These are phyloP conservation scores for Cladosporium colombiae DNA, from an alignment of 2,329 filamentous ascomycete genomes.

Conservation along the genomic window DNA sequence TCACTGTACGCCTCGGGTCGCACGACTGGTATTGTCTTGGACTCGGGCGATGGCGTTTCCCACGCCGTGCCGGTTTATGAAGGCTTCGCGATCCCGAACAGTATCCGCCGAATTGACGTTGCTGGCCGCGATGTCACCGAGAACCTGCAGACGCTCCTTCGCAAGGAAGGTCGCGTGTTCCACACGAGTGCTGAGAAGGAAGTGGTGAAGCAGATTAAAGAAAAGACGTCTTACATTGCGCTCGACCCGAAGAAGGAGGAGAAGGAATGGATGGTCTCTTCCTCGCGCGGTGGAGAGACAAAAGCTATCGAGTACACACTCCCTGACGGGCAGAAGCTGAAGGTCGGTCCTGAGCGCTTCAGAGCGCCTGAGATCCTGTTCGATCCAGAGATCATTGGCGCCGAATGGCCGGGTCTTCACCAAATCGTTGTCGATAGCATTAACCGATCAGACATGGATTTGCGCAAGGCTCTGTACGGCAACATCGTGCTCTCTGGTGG, in stretches of 20 bases:
- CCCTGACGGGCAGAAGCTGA: slow-evolving; percentile 90
- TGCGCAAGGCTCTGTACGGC: slow-evolving; percentile 88
- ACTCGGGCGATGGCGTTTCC: slow-evolving; percentile 93
- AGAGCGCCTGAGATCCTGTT: slow-evolving; percentile 96
- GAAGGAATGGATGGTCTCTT: slow-evolving; percentile 80
- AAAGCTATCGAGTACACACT: slow-evolving; percentile 85
- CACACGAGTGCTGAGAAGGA: slow-evolving; percentile 99
- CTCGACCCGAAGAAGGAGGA: slow-evolving; percentile 90
- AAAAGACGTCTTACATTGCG: slow-evolving; percentile 89
- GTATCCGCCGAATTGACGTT: slow-evolving; percentile 93
- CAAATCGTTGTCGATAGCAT: slow-evolving; percentile 98
- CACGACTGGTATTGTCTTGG: slow-evolving; percentile 93
- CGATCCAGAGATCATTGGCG: slow-evolving; percentile 92
- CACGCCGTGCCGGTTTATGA: slow-evolving; percentile 98
- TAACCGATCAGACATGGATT: slow-evolving; percentile 89
- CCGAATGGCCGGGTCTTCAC: slow-evolving; percentile 95
- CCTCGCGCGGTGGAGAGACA: slow-evolving; percentile 66
- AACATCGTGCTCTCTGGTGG: slow-evolving; percentile 98
- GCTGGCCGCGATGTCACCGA: slow-evolving; percentile 96
- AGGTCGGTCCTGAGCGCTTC: slow-evolving; percentile 93
- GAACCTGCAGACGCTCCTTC: slow-evolving; percentile 83
- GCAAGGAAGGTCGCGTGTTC: slow-evolving; percentile 91
- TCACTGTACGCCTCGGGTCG: slow-evolving; percentile 94
- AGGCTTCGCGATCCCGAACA: slow-evolving; percentile 93
- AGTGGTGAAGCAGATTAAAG: slow-evolving; percentile 96